phyloP scores from a whole-genome alignment of 768 basidiomycete genomes.

The Kwoniella sp. region DNA sequence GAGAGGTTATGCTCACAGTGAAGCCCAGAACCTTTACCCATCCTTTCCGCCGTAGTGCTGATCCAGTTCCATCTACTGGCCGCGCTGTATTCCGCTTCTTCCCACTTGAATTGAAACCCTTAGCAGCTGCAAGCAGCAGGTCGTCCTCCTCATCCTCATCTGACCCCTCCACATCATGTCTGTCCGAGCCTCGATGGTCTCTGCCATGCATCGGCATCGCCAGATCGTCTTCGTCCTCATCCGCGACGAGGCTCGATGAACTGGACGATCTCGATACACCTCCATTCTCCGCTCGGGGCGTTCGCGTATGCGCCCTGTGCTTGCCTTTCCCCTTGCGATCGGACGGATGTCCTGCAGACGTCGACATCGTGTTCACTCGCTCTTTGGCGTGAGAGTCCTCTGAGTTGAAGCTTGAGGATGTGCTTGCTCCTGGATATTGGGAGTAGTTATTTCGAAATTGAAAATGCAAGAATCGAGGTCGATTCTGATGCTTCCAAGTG shows the following conservation, averaged over 20 bases:
- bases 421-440: too few species aligned
- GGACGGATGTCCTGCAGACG: too few species aligned
- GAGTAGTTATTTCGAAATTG: too few species aligned
- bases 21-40: constrained; percentile 10
- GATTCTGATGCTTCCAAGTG: background rate
- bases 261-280: constrained; percentile 9
- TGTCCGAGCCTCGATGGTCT: background rate
- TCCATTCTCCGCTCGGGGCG: constrained; percentile 8
- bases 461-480: too few species aligned
- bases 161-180: background rate
- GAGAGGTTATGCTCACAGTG: constrained; percentile 7
- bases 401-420: too few species aligned
- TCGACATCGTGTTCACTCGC: too few species aligned
- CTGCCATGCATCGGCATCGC: background rate
- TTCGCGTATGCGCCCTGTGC: constrained; percentile 5
- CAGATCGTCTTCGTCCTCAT: constrained; percentile 16
- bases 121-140: background rate
- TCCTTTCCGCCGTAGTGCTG: background rate
- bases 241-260: background rate
- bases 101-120: background rate
- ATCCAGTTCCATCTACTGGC: background rate
- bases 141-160: background rate
- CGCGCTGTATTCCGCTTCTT: background rate
- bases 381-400: too few species aligned
- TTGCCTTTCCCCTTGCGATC: background rate